phyloP scores from a whole-genome alignment of 2,329 filamentous ascomycete species.

The Hypoxylon sp. region DNA sequence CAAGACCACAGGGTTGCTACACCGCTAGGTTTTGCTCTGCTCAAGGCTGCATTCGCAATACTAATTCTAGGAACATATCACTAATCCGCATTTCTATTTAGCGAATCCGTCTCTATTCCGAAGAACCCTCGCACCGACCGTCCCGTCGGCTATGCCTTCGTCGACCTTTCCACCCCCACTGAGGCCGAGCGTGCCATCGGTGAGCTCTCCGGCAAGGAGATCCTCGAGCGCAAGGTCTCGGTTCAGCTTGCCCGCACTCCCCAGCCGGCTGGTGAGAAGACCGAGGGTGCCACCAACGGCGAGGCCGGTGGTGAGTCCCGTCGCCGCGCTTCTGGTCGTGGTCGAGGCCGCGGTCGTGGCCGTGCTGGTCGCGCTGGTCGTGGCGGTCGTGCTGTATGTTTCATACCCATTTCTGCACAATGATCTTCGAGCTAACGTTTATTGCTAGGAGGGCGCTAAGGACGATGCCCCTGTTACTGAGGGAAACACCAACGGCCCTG shows the following conservation, averaged over 20 bases:
- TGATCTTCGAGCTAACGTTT: constrained; percentile 28
- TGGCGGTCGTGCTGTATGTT: constrained; percentile 63
- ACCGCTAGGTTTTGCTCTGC: no score
- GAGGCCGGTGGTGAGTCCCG: constrained; percentile 76
- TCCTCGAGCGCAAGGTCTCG: constrained; percentile 98
- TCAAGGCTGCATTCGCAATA: no score
- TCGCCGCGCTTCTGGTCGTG: constrained; percentile 69
- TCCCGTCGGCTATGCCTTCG: constrained; percentile 98
- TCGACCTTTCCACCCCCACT: constrained; percentile 92
- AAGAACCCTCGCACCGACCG: constrained; percentile 99
- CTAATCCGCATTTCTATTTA: constrained; percentile 51
- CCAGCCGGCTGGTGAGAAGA: constrained; percentile 81
- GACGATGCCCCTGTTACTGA: constrained; percentile 56
- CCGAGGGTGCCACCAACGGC: constrained; percentile 73
- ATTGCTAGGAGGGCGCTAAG: constrained; percentile 54
- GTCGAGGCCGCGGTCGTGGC: constrained; percentile 71
- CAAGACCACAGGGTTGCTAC: no score
- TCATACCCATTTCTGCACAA: not conserved
- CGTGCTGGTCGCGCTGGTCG: constrained; percentile 74
- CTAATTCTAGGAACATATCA: not conserved
- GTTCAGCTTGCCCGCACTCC: constrained; percentile 99
- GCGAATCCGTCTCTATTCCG: constrained; percentile 98
- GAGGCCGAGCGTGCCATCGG: constrained; percentile 96
- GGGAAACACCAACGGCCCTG: constrained; percentile 58
- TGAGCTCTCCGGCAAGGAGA: constrained; percentile 96